Evolutionary conservation across 2,329 filamentous ascomycete genomes (phyloP), one percentile per base, ranked within the genome.

Genomic region (Acrocalymma vagum): DNA sequence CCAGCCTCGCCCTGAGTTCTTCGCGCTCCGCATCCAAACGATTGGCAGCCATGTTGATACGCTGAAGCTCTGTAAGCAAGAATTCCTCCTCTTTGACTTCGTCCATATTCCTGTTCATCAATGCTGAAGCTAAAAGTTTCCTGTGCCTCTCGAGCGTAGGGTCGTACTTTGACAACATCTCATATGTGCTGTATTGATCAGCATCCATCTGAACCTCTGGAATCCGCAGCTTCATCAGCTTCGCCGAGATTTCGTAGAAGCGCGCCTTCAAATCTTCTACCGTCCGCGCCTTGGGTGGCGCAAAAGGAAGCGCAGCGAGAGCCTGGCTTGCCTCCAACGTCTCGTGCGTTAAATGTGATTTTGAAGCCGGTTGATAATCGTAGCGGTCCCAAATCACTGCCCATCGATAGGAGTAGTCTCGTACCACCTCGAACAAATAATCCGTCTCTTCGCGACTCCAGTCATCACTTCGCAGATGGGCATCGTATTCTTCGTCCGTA

Each of bases 371-470:
- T 31, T 79, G 72, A 66, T 83, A 95, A 38, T 95, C 89, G 72
- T 96, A 99, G 42, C 93, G 88, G 69, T 99, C 94, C 78, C 87
- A 90, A 45, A 99, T 89, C 11, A 97, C 70, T 3, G 93, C 81
- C 91, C 94, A 99, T 54, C 94, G 86, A 45, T 96, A 79, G 62
- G 95, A 90, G 63, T 85, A 96, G 30, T 92, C 87, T 42, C 80
- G 80, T 10, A 84, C 88, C 23, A 93, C 67, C 3, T 82, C 76
- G 65, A 97, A 81, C 49, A 99, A 72, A 63, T 96, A 96, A 65
- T 96, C 91, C 7, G 94, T 99, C 72, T 99, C 94, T 58, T 94
- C 87, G 61, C 87, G 90, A 10, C 88, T 86, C 94, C 94, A 99
- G 56, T 93, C 85, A 10, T 83, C 76, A 62, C 79, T 87, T 56